Percentiles rank a stretch among this genome's conserved stretches.
phyloP scores from a whole-genome alignment of 345 rosid species.

The Euphorbia lathyris region DNA sequence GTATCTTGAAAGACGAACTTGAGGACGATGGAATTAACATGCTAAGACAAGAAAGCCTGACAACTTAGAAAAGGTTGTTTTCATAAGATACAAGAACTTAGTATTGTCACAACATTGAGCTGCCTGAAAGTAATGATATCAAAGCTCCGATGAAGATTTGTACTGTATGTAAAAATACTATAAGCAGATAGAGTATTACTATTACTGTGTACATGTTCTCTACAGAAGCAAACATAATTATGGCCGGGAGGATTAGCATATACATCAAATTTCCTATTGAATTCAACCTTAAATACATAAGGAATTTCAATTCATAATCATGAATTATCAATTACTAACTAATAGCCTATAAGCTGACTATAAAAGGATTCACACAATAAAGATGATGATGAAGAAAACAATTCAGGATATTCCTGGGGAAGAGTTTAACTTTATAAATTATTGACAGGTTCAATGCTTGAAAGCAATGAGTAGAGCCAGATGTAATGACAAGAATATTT shows the following conservation, averaged over 20 bases:
- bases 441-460: background rate
- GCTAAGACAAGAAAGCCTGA: background rate
- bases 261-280: background rate
- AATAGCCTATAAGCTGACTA: background rate
- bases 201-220: background rate
- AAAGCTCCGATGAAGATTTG: no score
- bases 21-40: background rate
- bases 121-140: no score
- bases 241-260: background rate
- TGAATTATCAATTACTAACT: background rate
- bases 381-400: background rate
- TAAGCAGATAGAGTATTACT: no score
- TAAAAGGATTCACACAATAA: background rate
- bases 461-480: background rate
- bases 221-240: background rate
- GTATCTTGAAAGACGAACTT: background rate
- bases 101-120: no score
- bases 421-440: no score
- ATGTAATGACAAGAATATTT: background rate
- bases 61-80: background rate
- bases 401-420: no score
- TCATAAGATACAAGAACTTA: no score
- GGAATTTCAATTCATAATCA: background rate
- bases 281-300: background rate
- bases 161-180: no score